Base-by-base conservation (phyloP, 2,329 filamentous ascomycete genomes). In the Diaporthe batatas region DNA sequence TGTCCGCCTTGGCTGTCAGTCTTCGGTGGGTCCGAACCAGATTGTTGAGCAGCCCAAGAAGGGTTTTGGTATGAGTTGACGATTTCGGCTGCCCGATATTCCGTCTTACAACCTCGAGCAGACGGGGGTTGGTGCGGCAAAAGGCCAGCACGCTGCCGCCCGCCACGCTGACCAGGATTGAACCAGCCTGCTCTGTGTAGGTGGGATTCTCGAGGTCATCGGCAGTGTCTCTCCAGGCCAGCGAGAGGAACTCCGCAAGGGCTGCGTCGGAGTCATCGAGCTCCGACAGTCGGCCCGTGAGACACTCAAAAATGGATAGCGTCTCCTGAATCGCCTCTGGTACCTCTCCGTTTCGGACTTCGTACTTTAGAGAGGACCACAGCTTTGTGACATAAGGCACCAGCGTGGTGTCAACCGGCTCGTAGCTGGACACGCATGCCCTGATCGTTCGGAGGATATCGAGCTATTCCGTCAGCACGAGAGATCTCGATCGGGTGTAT, bases 321-420 rank as follows among this genome's bases (percentile, higher is more conserved):
- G 89, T 90, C 3, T 86, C 86, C 77, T 89, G 86, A 18, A 90
- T 87, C 0, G 85, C 86, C 74, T 90, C 89, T 73, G 87, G 85
- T 11, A 89, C 84, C 73, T 91, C 89, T 16, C 89, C 89, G 70
- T 91, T 90, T 44, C 89, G 86, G 16, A 91, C 89, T 75, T 91
- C 89, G 74, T 90, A 91, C 77, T 91, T 91, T 59, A 91, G 85
- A n/a, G 88, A 88, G 39, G 83, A 83, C 89, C 89, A 91, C 59
- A 90, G 85, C 57, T 86, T 84, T 65, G 85, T 82, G 23, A 84
- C 81, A 64, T 87, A 85, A 0, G 89, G 88, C 1, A 81, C 82
- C 18, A 90, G 78, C 11, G 84, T 86, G 70, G 85, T 81, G 44
- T 85, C 80, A 0, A 86, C 82, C 51, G 86, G 80, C 1, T 83